A percentile compares a stretch with the other conserved stretches of the same genome.
Conservation (phyloP, 1,139 yeast genomes). For the Wickerhamiella infanticola region DNA sequence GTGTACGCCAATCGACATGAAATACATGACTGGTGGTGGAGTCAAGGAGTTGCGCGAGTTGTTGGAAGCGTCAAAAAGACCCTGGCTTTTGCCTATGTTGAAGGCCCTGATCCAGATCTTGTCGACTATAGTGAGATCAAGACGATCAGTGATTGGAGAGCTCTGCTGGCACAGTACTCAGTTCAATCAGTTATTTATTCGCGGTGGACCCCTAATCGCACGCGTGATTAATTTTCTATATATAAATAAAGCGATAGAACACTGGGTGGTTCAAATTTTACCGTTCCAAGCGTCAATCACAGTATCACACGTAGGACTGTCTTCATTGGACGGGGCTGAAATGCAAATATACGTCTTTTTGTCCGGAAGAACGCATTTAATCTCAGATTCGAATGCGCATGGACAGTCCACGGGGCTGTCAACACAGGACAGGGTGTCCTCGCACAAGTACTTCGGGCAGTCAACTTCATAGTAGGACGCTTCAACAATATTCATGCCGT, state of each 20-base stretch:
- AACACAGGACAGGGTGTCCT: constrained; percentile 71
- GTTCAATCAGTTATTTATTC: constrained; percentile 12
- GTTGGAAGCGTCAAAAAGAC: constrained; percentile 78
- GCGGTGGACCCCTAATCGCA: constrained; percentile 15
- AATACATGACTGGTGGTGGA: constrained; percentile 42
- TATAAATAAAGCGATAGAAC: background rate
- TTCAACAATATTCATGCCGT: constrained; percentile 22
- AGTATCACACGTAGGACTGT: constrained; percentile 25
- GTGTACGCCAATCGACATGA: constrained; percentile 21
- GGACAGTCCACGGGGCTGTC: constrained; percentile 59
- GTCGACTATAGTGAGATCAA: constrained; percentile 1
- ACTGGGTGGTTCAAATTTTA: constrained; percentile 17
- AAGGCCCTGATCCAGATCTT: constrained; percentile 25
- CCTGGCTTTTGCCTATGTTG: constrained; percentile 51
- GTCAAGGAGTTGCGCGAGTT: constrained; percentile 59
- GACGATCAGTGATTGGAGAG: constrained; percentile 6
- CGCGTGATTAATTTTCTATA: constrained; percentile 11
- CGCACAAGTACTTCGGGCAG: constrained; percentile 43
- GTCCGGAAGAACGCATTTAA: constrained; percentile 64
- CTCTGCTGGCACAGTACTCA: constrained; percentile 14
- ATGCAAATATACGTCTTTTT: constrained; percentile 55
- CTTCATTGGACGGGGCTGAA: constrained; percentile 37
- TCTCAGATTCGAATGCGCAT: constrained; percentile 71
- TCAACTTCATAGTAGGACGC: constrained; percentile 21
- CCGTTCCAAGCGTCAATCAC: constrained; percentile 31